A percentile compares a stretch with the other conserved stretches of the same genome.
Evolutionary conservation across 345 rosid species (phyloP).

Genomic region (Melastoma malabathricum): DNA sequence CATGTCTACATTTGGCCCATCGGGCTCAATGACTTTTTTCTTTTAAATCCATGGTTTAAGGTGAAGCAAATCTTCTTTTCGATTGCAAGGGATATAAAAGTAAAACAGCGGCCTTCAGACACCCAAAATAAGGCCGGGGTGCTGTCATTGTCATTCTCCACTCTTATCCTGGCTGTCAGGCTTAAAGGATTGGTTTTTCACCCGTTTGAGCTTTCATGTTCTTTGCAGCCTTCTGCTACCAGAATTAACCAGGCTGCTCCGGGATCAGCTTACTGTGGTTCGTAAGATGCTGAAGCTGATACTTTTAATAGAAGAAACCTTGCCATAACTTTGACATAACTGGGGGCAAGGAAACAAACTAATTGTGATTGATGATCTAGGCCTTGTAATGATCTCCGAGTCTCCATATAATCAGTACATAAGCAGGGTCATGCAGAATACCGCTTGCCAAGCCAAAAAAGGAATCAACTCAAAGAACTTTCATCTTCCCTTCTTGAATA

Average conservation of each 20-base stretch:
- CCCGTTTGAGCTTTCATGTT: neutral
- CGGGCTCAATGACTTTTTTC: no score
- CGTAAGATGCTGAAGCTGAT: constrained; percentile 6
- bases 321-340: neutral
- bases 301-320: neutral
- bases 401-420: no score
- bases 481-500: no score
- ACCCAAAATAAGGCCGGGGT: constrained; percentile 75
- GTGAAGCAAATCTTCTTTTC: constrained; percentile 92
- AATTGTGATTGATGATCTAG: constrained; percentile 2
- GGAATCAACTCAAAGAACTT: no score
- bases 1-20: no score
- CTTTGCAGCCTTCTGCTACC: constrained; percentile 54
- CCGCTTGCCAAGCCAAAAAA: no score
- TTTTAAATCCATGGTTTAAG: no score
- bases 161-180: neutral
- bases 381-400: constrained; percentile 4
- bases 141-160: neutral
- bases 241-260: constrained; percentile 62
- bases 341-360: constrained; percentile 3
- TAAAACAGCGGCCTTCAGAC: constrained; percentile 83
- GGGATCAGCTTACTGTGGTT: constrained; percentile 78
- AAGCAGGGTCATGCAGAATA: no score
- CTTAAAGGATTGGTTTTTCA: neutral
- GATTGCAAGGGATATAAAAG: constrained; percentile 82